A percentile compares a stretch with the other conserved stretches of the same genome.
phyloP scores from a whole-genome alignment of 192 early-diverging fungal species.

The Coemansia sp. region DNA sequence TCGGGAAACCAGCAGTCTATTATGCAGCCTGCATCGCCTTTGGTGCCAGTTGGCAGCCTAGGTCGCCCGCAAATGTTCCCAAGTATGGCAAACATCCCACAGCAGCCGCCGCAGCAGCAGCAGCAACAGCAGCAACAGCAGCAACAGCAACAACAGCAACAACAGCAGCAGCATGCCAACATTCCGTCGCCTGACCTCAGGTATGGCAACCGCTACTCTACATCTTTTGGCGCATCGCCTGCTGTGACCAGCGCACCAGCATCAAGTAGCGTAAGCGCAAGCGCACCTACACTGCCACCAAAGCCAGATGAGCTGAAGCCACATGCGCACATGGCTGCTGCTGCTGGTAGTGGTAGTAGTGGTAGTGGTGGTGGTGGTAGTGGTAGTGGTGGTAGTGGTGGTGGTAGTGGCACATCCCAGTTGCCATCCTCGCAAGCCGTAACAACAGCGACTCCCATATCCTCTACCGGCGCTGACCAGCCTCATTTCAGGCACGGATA shows the following conservation, averaged over 20 bases:
- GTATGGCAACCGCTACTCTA: constrained; percentile 12
- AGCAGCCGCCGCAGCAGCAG: background rate
- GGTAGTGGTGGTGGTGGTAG: background rate
- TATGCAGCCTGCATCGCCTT: background rate
- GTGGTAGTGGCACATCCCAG: background rate
- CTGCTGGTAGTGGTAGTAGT: too few species aligned
- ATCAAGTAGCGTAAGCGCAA: constrained; percentile 1
- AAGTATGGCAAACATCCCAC: background rate
- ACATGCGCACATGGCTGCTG: background rate
- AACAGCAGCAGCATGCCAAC: background rate
- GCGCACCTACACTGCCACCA: constrained; percentile 32
- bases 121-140: too few species aligned
- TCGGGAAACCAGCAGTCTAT: background rate
- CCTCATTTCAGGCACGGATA: background rate
- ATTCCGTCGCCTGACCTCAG: background rate
- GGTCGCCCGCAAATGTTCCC: background rate
- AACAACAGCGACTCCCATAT: background rate
- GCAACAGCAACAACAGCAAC: too few species aligned
- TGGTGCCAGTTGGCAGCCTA: background rate
- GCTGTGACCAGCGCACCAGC: background rate
- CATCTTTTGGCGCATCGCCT: constrained; percentile 22
- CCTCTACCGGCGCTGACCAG: background rate
- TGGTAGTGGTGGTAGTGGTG: background rate
- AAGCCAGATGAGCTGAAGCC: constrained; percentile 47
- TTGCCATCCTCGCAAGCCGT: background rate